These are phyloP conservation scores for Castanea sativa DNA, from an alignment of 306 rosid species.

Conservation along the genomic window DNA sequence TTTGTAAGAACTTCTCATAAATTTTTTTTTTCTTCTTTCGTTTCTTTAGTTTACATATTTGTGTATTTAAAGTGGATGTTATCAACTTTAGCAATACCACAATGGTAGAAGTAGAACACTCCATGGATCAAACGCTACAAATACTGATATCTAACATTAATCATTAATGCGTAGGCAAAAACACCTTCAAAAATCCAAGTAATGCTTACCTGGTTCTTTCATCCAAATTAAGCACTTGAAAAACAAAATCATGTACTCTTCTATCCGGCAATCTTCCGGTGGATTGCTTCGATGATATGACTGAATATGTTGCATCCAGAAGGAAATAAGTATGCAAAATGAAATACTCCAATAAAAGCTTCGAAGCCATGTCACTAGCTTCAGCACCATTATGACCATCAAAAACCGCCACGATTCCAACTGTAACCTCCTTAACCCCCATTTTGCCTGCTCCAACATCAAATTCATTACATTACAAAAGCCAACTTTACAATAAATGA, in stretches of 20 bases:
- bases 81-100: background rate
- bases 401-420: slow-evolving; percentile 83
- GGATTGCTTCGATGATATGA: slow-evolving; percentile 39
- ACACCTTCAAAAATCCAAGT: slow-evolving; percentile 59
- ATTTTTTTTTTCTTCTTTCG: background rate
- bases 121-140: background rate
- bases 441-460: slow-evolving; percentile 43
- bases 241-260: slow-evolving; percentile 35
- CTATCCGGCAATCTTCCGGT: slow-evolving; percentile 36
- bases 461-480: slow-evolving; percentile 8
- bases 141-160: background rate
- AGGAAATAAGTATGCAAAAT: slow-evolving; percentile 89
- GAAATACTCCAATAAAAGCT: slow-evolving; percentile 83
- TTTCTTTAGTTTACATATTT: background rate
- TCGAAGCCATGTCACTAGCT: slow-evolving; percentile 94
- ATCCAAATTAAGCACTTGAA: slow-evolving; percentile 46
- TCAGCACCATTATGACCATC: slow-evolving; percentile 96
- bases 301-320: slow-evolving; percentile 75
- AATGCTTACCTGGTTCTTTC: slow-evolving; percentile 42
- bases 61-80: background rate
- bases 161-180: slow-evolving; percentile 6
- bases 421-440: slow-evolving; percentile 77
- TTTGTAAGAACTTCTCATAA: background rate
- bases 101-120: background rate
- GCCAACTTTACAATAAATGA: background rate